Conservation (phyloP, 129 eudicot genomes). For the Daucus carota region DNA sequence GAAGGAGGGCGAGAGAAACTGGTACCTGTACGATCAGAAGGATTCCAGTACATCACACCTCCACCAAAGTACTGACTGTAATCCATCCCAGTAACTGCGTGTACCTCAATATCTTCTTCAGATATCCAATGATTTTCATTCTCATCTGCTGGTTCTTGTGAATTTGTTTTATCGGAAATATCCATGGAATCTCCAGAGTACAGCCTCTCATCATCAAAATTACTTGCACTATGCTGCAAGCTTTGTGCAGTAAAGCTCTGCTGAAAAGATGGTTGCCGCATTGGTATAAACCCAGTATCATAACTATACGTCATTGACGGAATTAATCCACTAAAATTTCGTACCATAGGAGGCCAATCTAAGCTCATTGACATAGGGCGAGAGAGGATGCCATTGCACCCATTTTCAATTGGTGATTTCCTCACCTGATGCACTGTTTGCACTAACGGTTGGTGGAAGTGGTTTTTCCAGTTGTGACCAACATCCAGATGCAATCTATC, state of each 20-base stretch:
- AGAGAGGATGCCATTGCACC: conserved; percentile 40
- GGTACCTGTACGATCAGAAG: conserved; percentile 75
- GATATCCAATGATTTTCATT: conserved; percentile 67
- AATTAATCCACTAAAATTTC: conserved; percentile 33
- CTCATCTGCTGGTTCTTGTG: conserved; percentile 51
- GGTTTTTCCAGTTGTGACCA: conserved; percentile 65
- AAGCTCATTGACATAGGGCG: conserved; percentile 54
- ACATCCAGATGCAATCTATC: conserved; percentile 87
- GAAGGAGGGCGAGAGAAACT: conserved; percentile 91
- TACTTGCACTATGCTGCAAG: conserved; percentile 22
- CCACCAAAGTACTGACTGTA: conserved; percentile 94
- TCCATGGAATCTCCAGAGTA: conserved; percentile 42
- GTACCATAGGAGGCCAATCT: conserved; percentile 75
- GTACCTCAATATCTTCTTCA: conserved; percentile 73
- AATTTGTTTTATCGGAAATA: conserved; percentile 25
- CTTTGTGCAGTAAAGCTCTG: conserved; percentile 31
- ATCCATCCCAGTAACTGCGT: conserved; percentile 71
- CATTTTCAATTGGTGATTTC: conserved; percentile 43
- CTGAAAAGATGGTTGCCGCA: conserved; percentile 45
- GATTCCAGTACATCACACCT: conserved; percentile 97
- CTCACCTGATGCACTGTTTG: conserved; percentile 53
- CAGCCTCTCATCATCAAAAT: conserved; percentile 47
- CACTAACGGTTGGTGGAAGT: conserved; percentile 60
- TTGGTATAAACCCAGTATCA: conserved; percentile 44
- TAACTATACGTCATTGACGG: conserved; percentile 50